A percentile compares a stretch with the other conserved stretches of the same genome.
phyloP scores from a whole-genome alignment of 2,329 filamentous ascomycete species.

The Leptographium lundbergii region DNA sequence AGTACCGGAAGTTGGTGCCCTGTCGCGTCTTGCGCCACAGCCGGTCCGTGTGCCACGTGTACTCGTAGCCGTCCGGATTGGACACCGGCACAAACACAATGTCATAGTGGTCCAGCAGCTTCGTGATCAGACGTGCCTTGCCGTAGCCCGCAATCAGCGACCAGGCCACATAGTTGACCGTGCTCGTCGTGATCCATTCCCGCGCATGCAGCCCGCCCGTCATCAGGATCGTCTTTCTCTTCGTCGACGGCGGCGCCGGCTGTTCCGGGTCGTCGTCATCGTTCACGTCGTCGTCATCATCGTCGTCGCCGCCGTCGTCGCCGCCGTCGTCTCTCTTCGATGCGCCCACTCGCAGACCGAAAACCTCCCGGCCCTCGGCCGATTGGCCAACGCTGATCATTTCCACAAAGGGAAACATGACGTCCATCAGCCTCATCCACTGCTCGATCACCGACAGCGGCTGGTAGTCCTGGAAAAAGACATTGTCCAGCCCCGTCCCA shows the following conservation, averaged over 20 bases:
- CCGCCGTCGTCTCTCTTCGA: background rate
- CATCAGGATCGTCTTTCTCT: conserved; percentile 29
- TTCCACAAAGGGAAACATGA: conserved; percentile 64
- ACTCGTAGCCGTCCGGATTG: conserved; percentile 91
- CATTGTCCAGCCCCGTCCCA: conserved; percentile 40
- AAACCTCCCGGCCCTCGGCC: conserved; percentile 78
- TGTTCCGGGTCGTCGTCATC: background rate
- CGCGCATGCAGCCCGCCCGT: conserved; percentile 82
- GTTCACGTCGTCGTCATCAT: background rate
- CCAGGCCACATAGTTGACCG: conserved; percentile 84
- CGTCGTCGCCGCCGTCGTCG: too few species aligned
- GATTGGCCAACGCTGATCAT: conserved; percentile 76
- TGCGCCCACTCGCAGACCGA: conserved; percentile 60
- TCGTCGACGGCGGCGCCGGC: conserved; percentile 5
- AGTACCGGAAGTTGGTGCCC: conserved; percentile 68
- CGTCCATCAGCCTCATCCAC: conserved; percentile 84
- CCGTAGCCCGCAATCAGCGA: conserved; percentile 74
- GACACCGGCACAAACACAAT: conserved; percentile 77
- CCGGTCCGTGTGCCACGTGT: conserved; percentile 83
- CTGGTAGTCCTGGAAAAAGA: conserved; percentile 91
- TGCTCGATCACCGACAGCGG: conserved; percentile 52
- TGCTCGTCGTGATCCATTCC: conserved; percentile 92
- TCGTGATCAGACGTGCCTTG: conserved; percentile 57
- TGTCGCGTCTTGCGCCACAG: conserved; percentile 94
- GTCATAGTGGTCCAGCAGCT: conserved; percentile 72